Percentiles rank a stretch among this genome's conserved stretches.
phyloP scores from a whole-genome alignment of 208 protist species.

The Acanthamoeba castellanii region DNA sequence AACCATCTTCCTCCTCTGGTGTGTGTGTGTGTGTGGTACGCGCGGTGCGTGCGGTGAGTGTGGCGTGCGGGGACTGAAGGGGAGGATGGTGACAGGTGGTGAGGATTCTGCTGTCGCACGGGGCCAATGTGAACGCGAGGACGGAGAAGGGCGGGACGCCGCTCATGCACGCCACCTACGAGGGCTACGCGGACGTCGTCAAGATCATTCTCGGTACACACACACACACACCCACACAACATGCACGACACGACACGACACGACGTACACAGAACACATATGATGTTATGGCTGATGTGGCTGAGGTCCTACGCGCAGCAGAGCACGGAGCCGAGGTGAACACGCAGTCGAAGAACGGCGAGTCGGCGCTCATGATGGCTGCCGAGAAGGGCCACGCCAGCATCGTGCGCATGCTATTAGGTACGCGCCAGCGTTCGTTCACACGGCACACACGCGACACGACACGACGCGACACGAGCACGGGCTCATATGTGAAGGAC shows the following conservation, averaged over 20 bases:
- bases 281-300: neutral
- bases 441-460: neutral
- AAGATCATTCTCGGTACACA: neutral
- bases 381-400: conserved; percentile 34
- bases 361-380: conserved; percentile 39
- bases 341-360: conserved; percentile 5
- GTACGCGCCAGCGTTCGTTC: neutral
- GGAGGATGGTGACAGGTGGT: neutral
- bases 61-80: no score
- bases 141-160: conserved; percentile 29
- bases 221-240: no score
- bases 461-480: neutral
- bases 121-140: neutral
- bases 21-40: no score
- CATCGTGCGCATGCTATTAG: conserved; percentile 24
- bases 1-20: neutral
- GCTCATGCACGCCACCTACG: conserved; percentile 50
- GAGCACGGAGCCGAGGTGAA: conserved; percentile 29
- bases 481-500: neutral
- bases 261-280: no score
- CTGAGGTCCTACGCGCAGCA: neutral
- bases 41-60: no score
- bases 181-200: conserved; percentile 11
- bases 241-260: no score
- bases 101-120: conserved; percentile 1